phyloP scores from a whole-genome alignment of 192 early-diverging fungal genomes.

The Coemansia sp. region DNA sequence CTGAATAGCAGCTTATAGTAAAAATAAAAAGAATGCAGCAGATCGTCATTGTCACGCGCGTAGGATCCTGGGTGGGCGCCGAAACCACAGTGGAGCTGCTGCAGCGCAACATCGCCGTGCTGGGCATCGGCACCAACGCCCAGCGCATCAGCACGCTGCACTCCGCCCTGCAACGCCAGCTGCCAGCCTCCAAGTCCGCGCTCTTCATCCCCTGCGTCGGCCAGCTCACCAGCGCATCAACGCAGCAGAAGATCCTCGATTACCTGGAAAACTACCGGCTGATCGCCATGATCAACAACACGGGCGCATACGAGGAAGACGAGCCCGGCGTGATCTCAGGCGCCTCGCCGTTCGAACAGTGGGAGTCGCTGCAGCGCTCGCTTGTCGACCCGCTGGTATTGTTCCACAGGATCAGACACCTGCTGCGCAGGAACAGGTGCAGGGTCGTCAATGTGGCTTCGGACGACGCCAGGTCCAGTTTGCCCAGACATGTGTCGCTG shows the following conservation, averaged over 20 bases:
- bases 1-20: neutral
- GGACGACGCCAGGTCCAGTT: conserved; percentile 12
- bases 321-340: neutral
- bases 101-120: conserved; percentile 18
- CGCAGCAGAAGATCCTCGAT: conserved; percentile 11
- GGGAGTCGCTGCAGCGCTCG: conserved; percentile 21
- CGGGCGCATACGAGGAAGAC: conserved; percentile 15
- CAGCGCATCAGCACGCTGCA: conserved; percentile 15
- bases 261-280: conserved; percentile 9
- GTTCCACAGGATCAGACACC: conserved; percentile 17
- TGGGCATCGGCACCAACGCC: conserved; percentile 17
- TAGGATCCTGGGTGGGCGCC: conserved; percentile 29
- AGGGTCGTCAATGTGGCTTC: conserved; percentile 25
- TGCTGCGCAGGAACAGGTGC: conserved; percentile 7
- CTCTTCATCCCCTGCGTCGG: conserved; percentile 24
- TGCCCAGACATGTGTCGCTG: conserved; percentile 22
- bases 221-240: neutral
- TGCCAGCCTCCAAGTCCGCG: neutral
- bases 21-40: neutral
- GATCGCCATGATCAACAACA: conserved; percentile 21
- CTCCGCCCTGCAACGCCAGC: neutral
- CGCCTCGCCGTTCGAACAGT: conserved; percentile 15
- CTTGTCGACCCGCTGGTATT: conserved; percentile 17
- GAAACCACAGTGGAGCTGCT: conserved; percentile 20
- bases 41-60: conserved; percentile 21